phyloP scores from a whole-genome alignment of 78 protist genomes.

The Dictyostelium brefeldianum region DNA sequence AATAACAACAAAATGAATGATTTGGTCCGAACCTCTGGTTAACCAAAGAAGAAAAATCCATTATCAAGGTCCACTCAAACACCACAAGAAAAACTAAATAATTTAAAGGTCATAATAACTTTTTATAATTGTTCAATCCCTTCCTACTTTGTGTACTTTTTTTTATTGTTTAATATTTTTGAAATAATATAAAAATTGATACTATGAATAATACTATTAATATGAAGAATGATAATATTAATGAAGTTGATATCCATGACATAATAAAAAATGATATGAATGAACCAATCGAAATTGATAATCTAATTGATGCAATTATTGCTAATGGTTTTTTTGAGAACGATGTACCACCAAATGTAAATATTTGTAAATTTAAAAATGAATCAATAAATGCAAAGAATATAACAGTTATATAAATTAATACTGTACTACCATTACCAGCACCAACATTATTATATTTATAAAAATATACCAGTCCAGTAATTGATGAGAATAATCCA shows the following conservation, averaged over 20 bases:
- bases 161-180: too few relatives aligned
- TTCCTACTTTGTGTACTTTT: too few relatives aligned
- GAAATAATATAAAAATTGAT: too few relatives aligned
- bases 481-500: background rate
- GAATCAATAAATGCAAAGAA: background rate
- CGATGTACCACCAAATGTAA: background rate
- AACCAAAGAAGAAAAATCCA: constrained; percentile 97
- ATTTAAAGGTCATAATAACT: too few relatives aligned
- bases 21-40: too few relatives aligned
- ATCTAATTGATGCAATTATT: background rate
- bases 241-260: too few relatives aligned
- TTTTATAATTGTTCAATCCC: too few relatives aligned
- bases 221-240: too few relatives aligned
- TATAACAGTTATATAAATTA: background rate
- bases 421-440: background rate
- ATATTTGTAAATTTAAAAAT: background rate
- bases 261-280: background rate
- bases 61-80: constrained; percentile 91
- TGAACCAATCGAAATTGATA: background rate
- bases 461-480: background rate
- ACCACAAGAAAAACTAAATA: background rate
- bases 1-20: too few relatives aligned
- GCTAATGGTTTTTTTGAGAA: background rate
- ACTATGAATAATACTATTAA: too few relatives aligned
- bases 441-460: background rate